These are phyloP conservation scores for Scleroderma bovista DNA, from an alignment of 768 basidiomycete genomes.

Conservation along the genomic window DNA sequence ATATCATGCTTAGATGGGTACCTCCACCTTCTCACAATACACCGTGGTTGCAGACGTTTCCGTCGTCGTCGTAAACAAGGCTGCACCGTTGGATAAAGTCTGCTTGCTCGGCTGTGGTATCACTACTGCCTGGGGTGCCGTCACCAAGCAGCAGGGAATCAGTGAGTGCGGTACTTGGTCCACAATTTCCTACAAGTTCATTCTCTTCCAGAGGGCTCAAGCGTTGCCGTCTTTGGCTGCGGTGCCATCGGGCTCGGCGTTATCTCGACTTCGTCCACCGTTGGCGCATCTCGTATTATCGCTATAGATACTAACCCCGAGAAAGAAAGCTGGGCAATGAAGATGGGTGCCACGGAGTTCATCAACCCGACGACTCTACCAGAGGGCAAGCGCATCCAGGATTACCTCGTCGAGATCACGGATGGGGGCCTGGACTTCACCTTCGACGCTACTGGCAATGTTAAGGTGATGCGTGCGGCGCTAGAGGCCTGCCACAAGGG, in stretches of 20 bases:
- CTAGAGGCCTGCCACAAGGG: slow-evolving; percentile 99
- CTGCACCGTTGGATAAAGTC: slow-evolving; percentile 92
- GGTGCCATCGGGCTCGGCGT: slow-evolving; percentile 96
- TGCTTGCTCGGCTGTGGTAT: slow-evolving; percentile 96
- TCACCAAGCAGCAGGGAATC: slow-evolving; percentile 85
- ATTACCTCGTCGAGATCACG: slow-evolving; percentile 84
- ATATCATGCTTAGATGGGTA: slow-evolving; percentile 76
- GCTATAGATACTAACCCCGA: slow-evolving; percentile 85
- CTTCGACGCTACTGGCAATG: slow-evolving; percentile 95
- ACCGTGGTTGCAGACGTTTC: slow-evolving; percentile 98
- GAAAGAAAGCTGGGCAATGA: slow-evolving; percentile 84
- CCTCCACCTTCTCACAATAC: slow-evolving; percentile 99
- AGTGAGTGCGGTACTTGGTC: slow-evolving; percentile 39
- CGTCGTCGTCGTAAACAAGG: slow-evolving; percentile 81
- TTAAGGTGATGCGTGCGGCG: slow-evolving; percentile 90
- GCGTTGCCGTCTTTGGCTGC: slow-evolving; percentile 92
- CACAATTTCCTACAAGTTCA: neutral
- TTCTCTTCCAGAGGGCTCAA: slow-evolving; percentile 58
- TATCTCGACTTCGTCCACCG: slow-evolving; percentile 69
- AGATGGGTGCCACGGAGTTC: slow-evolving; percentile 95
- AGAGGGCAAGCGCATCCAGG: slow-evolving; percentile 81
- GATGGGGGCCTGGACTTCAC: slow-evolving; percentile 98
- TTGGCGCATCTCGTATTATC: slow-evolving; percentile 84
- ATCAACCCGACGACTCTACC: slow-evolving; percentile 73
- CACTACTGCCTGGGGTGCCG: slow-evolving; percentile 98